Conservation (phyloP, 169 alveolate species). For the Plasmodium fragile region DNA sequence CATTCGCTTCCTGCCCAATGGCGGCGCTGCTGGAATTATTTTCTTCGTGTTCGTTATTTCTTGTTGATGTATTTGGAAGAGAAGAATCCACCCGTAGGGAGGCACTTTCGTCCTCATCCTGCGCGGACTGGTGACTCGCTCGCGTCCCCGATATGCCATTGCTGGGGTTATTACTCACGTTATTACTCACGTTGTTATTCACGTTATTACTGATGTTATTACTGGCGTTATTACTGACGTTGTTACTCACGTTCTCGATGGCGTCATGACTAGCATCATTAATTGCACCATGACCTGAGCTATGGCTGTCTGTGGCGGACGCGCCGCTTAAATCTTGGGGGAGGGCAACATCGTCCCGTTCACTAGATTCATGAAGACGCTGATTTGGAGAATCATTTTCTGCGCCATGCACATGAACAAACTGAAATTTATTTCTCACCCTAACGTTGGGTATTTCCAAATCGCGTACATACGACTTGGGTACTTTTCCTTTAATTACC, state of each 20-base stretch:
- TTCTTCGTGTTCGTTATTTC: slow-evolving; percentile 4
- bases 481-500: neutral
- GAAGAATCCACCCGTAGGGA: neutral
- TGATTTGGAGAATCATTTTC: slow-evolving; percentile 15
- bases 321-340: neutral
- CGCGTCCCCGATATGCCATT: neutral
- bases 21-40: neutral
- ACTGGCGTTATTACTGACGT: neutral
- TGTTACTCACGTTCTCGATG: too few species aligned
- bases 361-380: slow-evolving; percentile 2
- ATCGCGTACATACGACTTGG: slow-evolving; percentile 7
- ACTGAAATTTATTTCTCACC: slow-evolving; percentile 18
- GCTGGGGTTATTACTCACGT: neutral
- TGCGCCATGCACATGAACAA: neutral
- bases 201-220: neutral
- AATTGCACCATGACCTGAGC: neutral
- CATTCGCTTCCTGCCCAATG: neutral
- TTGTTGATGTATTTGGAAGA: neutral
- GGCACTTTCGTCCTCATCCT: neutral
- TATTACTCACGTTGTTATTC: neutral
- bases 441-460: slow-evolving; percentile 18
- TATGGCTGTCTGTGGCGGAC: neutral
- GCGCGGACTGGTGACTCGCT: neutral
- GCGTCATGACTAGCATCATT: neutral
- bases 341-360: neutral